Conservation (phyloP, 2,329 filamentous ascomycete species). For the Pyrenophora seminiperda region DNA sequence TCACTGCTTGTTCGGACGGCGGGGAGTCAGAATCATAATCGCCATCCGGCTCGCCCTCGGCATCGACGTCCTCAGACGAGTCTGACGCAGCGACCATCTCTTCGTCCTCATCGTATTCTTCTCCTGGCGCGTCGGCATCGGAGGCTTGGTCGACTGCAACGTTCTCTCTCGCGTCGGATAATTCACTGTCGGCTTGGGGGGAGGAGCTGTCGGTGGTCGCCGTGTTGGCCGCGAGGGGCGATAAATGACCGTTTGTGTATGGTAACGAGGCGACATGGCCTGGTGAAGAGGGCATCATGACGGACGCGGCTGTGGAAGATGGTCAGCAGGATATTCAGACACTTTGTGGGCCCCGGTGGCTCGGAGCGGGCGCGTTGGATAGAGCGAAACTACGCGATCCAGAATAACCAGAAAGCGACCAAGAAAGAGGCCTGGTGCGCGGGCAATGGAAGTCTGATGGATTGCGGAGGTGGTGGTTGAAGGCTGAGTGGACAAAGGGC, state of each 20-base stretch:
- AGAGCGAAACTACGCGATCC: slow-evolving; percentile 52
- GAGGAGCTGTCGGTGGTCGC: slow-evolving; percentile 52
- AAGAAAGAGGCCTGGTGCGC: slow-evolving; percentile 28
- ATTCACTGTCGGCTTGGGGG: slow-evolving; percentile 72
- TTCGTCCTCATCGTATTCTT: slow-evolving; percentile 50
- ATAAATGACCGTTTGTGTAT: slow-evolving; percentile 69
- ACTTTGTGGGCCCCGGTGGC: slow-evolving; percentile 37
- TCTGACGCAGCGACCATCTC: slow-evolving; percentile 53
- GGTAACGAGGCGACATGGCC: slow-evolving; percentile 65
- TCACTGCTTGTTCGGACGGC: slow-evolving; percentile 48
- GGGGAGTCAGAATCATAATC: slow-evolving; percentile 76
- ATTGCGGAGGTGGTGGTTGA: slow-evolving; percentile 44
- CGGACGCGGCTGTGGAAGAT: slow-evolving; percentile 62
- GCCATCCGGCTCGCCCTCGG: slow-evolving; percentile 59
- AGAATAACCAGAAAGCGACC: slow-evolving; percentile 44
- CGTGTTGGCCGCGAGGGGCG: slow-evolving; percentile 59
- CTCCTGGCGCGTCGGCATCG: slow-evolving; percentile 49
- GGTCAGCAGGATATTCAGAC: slow-evolving; percentile 50
- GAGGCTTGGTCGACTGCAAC: slow-evolving; percentile 50
- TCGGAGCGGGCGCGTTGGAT: slow-evolving; percentile 44
- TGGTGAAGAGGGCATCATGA: slow-evolving; percentile 67
- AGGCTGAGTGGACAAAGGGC: slow-evolving; percentile 35
- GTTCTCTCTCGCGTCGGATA: slow-evolving; percentile 71
- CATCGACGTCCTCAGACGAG: slow-evolving; percentile 57
- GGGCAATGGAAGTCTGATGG: slow-evolving; percentile 49